phyloP scores from a whole-genome alignment of 1,284 basidiomycete species.

The Puccinia brachypodii region DNA sequence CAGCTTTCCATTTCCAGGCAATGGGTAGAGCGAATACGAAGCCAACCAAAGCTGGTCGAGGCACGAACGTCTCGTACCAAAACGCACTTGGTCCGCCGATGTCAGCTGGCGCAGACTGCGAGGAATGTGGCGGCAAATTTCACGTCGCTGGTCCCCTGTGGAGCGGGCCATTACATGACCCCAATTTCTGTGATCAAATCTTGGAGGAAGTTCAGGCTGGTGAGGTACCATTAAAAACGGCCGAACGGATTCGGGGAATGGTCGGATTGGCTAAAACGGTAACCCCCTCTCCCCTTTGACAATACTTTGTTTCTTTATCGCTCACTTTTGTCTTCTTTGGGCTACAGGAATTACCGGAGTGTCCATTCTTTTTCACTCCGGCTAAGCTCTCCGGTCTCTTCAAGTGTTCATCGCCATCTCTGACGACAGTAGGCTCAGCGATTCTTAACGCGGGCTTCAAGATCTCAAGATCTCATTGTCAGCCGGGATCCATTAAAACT shows the following conservation, averaged over 20 bases:
- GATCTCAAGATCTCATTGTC: slow-evolving; percentile 86
- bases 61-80: slow-evolving; percentile 68
- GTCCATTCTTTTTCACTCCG: slow-evolving; percentile 89
- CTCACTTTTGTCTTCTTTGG: background rate
- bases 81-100: slow-evolving; percentile 69
- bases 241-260: slow-evolving; percentile 90
- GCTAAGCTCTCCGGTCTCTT: slow-evolving; percentile 76
- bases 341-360: slow-evolving; percentile 68
- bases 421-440: slow-evolving; percentile 77
- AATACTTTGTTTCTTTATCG: background rate
- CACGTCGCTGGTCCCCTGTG: slow-evolving; percentile 97
- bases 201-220: slow-evolving; percentile 67
- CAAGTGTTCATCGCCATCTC: slow-evolving; percentile 74
- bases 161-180: slow-evolving; percentile 82
- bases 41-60: slow-evolving; percentile 62
- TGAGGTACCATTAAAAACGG: slow-evolving; percentile 70
- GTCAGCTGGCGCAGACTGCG: slow-evolving; percentile 66
- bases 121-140: slow-evolving; percentile 74
- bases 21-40: slow-evolving; percentile 69
- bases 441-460: slow-evolving; percentile 79
- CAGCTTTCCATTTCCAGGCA: slow-evolving; percentile 74
- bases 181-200: slow-evolving; percentile 71
- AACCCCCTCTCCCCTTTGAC: slow-evolving; percentile 51
- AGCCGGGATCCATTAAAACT: slow-evolving; percentile 86
- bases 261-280: slow-evolving; percentile 83